A percentile compares a stretch with the other conserved stretches of the same genome.
Evolutionary conservation across 2,329 filamentous ascomycete genomes (phyloP).

Genomic region (Capronia americana): DNA sequence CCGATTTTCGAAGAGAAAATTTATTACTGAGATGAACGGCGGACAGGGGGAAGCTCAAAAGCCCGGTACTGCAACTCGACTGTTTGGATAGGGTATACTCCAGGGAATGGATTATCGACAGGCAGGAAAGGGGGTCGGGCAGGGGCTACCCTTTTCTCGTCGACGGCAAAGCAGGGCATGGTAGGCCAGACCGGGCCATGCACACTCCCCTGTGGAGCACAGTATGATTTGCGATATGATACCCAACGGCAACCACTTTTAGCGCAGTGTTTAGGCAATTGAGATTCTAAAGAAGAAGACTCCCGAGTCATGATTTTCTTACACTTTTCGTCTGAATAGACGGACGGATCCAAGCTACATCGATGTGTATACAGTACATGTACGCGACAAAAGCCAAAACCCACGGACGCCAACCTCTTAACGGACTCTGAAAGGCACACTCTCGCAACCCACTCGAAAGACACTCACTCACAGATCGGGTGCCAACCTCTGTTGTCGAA

Average conservation of each 20-base stretch:
- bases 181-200: not conserved
- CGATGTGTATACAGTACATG: not conserved
- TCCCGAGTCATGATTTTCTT: not conserved
- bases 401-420: too few species aligned
- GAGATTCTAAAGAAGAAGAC: not conserved
- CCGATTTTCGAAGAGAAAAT: conserved; percentile 66
- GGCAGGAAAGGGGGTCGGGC: not conserved
- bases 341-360: not conserved
- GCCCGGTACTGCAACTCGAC: not conserved
- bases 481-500: too few species aligned
- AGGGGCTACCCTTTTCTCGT: not conserved
- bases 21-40: conserved; percentile 50
- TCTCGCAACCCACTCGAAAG: too few species aligned
- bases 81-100: not conserved
- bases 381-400: not conserved
- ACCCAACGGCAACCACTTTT: not conserved
- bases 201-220: not conserved
- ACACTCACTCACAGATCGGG: too few species aligned
- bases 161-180: not conserved
- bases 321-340: not conserved
- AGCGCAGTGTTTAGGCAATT: not conserved
- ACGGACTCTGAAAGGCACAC: too few species aligned
- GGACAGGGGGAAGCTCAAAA: not conserved
- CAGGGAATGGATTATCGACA: not conserved
- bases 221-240: not conserved